Conservation (phyloP, 2,329 filamentous ascomycete species). For the Fusarium sp. region DNA sequence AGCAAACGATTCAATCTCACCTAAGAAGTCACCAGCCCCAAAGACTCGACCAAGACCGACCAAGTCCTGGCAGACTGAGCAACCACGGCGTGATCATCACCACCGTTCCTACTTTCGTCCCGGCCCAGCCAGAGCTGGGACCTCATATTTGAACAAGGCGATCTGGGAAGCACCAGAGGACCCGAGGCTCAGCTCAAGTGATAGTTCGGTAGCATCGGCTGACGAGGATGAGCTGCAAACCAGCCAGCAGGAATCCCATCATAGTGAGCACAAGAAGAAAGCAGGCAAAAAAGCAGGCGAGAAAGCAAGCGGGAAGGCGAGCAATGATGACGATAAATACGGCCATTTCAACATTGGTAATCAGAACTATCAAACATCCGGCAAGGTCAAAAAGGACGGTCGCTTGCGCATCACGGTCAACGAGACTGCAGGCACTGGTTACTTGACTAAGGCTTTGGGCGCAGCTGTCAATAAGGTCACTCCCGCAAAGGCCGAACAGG, state of each 20-base stretch:
- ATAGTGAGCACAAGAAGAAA: background rate
- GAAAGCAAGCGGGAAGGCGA: background rate
- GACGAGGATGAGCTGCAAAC: conserved; percentile 7
- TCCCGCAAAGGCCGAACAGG: conserved; percentile 7
- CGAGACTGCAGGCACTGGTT: conserved; percentile 73
- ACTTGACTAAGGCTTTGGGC: conserved; percentile 77
- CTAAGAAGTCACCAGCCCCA: background rate
- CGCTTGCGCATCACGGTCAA: conserved; percentile 76
- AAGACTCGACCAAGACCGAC: conserved; percentile 26
- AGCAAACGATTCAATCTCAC: background rate
- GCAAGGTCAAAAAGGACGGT: conserved; percentile 73
- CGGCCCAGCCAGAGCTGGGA: conserved; percentile 30
- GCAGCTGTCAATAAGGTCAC: conserved; percentile 60
- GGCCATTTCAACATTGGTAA: conserved; percentile 65
- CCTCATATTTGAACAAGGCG: conserved; percentile 33
- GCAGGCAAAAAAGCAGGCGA: background rate
- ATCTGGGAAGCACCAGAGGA: conserved; percentile 25
- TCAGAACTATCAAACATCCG: conserved; percentile 70
- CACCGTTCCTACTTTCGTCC: conserved; percentile 25
- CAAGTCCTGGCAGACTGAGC: conserved; percentile 34
- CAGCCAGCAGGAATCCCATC: background rate
- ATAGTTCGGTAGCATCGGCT: conserved; percentile 22
- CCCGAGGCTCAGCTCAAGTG: conserved; percentile 3
- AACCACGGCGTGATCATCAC: conserved; percentile 10
- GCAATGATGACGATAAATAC: conserved; percentile 39